Evolutionary conservation across 768 basidiomycete genomes (phyloP).

Genomic region (Asterophora parasitica): DNA sequence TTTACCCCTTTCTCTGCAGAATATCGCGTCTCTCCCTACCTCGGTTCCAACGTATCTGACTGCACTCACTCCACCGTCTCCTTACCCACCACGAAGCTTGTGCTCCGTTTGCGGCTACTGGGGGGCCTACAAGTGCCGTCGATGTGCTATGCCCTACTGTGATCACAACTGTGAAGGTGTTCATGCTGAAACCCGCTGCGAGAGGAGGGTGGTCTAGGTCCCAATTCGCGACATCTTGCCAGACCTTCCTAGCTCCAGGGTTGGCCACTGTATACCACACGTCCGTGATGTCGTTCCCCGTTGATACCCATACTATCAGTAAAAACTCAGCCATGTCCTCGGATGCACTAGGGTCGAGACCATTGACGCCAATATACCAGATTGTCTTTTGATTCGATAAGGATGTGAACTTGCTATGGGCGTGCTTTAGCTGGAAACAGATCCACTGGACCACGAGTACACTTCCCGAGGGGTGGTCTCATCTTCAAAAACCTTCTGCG

Average conservation of each 20-base stretch:
- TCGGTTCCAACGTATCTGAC: slow-evolving; percentile 67
- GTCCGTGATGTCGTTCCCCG: background rate
- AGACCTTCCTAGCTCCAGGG: background rate
- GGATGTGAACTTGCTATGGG: too few species aligned
- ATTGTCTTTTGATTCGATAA: too few species aligned
- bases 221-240: too few species aligned
- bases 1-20: slow-evolving; percentile 32
- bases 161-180: slow-evolving; percentile 66
- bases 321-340: background rate
- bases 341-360: background rate
- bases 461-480: too few species aligned
- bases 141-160: slow-evolving; percentile 75
- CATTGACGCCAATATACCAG: too few species aligned
- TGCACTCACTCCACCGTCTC: slow-evolving; percentile 53
- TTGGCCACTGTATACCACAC: background rate
- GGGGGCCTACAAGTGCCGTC: slow-evolving; percentile 74
- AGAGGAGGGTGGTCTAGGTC: slow-evolving; percentile 56
- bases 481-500: too few species aligned
- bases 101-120: slow-evolving; percentile 89
- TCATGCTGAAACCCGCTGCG: slow-evolving; percentile 79
- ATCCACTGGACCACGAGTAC: too few species aligned
- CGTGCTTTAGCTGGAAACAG: too few species aligned
- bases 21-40: slow-evolving; percentile 49
- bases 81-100: slow-evolving; percentile 62
- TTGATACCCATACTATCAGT: too few species aligned